These are phyloP conservation scores for Apiotrichum gracile DNA, from an alignment of 1,284 basidiomycete genomes.

Conservation along the genomic window DNA sequence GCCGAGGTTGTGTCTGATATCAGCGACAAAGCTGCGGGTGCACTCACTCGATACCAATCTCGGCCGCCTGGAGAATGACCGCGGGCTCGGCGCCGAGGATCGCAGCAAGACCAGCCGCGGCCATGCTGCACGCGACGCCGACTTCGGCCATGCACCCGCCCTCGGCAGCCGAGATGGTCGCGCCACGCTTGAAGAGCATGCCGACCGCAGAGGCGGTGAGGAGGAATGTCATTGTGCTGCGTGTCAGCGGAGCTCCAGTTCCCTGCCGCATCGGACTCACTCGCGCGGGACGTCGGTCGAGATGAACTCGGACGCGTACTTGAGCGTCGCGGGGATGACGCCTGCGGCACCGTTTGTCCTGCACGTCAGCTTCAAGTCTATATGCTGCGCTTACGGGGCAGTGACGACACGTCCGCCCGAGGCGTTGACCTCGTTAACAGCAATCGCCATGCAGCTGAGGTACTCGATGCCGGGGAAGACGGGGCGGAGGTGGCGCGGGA, in stretches of 20 bases:
- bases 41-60: slow-evolving; percentile 70
- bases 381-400: slow-evolving; percentile 54
- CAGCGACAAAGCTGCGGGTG: slow-evolving; percentile 40
- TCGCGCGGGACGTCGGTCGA: slow-evolving; percentile 28
- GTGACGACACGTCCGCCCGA: slow-evolving; percentile 90
- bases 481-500: slow-evolving; percentile 59
- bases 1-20: slow-evolving; percentile 66
- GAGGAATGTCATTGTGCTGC: slow-evolving; percentile 67
- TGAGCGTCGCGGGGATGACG: slow-evolving; percentile 75
- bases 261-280: slow-evolving; percentile 14
- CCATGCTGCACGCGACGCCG: slow-evolving; percentile 45
- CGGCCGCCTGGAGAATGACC: slow-evolving; percentile 68
- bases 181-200: slow-evolving; percentile 96
- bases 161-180: slow-evolving; percentile 92
- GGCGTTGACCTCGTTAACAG: slow-evolving; percentile 77
- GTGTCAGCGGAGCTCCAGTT: neutral
- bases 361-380: slow-evolving; percentile 7
- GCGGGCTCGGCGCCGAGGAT: slow-evolving; percentile 70
- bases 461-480: slow-evolving; percentile 88
- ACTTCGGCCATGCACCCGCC: slow-evolving; percentile 58
- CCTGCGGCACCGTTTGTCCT: slow-evolving; percentile 54
- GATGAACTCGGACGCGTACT: slow-evolving; percentile 40
- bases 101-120: slow-evolving; percentile 81
- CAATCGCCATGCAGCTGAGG: slow-evolving; percentile 84
- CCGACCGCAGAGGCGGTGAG: slow-evolving; percentile 81